Evolutionary conservation across 2,329 filamentous ascomycete genomes (phyloP), one percentile per base, ranked within the genome.

Genomic region (Fusarium praegraminearum): DNA sequence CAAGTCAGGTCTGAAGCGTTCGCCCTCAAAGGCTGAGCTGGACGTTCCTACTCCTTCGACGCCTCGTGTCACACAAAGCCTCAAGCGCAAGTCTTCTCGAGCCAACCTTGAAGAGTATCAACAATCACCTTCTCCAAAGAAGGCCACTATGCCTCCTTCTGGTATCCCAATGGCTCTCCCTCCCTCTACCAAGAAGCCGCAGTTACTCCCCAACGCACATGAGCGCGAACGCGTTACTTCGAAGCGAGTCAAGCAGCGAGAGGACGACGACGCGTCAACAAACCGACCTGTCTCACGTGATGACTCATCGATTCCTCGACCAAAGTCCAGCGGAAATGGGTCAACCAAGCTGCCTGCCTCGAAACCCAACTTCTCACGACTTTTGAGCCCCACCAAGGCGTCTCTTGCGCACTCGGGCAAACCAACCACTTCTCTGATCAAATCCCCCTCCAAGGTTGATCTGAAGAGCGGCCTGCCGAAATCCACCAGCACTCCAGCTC

Each of bases 331-430:
- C 30, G 67, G 62, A 32, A 61, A 64, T 54, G 60, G 60, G 20
- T 62, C 72, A 28, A 45, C 53, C 45, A 73, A 76, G 18, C 75
- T 84, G 24, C 71, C 79, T 50, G 83, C 83, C 28, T 79, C 84
- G 1, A 81, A 85, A 57, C 80, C 85, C 11, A 83, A 86, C 65
- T 80, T 84, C 63, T 83, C 84, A 65, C 89, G 83, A 62, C 82
- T 95, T 32, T 87, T 90, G 78, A 97, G 93, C 8, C 93, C 94
- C 0, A 96, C 92, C 11, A 93, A 93, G 77, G 83, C 93, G 10
- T 93, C 92, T 1, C 78, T 92, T 53, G 69, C 71, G 20, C 58
- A 66, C n/a, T 63, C 69, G 7, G 62, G 54, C 35, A 80, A 77
- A 51, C 67, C 76, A 1, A 76, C 77, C 3, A 67, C 74, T 18